Evolutionary conservation across 2,329 filamentous ascomycete species (phyloP), one percentile per base, ranked within the genome.

Genomic region (Salinomyces thailandicus): DNA sequence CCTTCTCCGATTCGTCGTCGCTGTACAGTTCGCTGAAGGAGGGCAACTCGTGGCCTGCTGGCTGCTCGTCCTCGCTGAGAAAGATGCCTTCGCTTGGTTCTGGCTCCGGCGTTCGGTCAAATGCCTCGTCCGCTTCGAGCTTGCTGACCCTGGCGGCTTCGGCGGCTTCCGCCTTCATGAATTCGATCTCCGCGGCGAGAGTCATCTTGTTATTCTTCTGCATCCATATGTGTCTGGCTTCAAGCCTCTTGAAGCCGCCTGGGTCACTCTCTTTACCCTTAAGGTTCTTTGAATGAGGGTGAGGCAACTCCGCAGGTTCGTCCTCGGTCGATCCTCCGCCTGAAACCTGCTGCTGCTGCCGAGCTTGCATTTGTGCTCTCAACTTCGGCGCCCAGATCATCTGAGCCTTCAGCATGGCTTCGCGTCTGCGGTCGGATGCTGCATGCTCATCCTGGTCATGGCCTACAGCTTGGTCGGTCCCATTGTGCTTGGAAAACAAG

Each of bases 111-210:
- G 29, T 31, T 8, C 35, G 34, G 8, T 50, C 47, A 27, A 36
- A 44, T 19, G 39, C 42, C 11, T 41, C 31, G n/a, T 50, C 49
- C 3, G 41, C 41, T 5, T 39, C 29, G 8, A 35, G 12, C 37
- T 49, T 49, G 2, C 45, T 20, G 2, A 41, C 38, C 4, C 48
- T 22, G 9, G 35, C 37, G 13, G 41, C 29, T 18, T 52, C 44
- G n/a, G 37, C 39, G 9, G 38, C 38, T 16, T 49, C 36, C 1
- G 36, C 18, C 22, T 39, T 46, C 22, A 53, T 38, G 33, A 42
- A 54, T 2, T 43, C 38, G 18, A 52, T 43, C 12, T 57, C 50
- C 3, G 50, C 46, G n/a, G 22, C 22, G n/a, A n/a, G n/a, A n/a
- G n/a, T n/a, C n/a, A n/a, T n/a, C n/a, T n/a, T n/a, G n/a, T n/a